Evolutionary conservation across 495 filamentous ascomycete genomes (phyloP).

Genomic region (Saxophila tyrrhenica): DNA sequence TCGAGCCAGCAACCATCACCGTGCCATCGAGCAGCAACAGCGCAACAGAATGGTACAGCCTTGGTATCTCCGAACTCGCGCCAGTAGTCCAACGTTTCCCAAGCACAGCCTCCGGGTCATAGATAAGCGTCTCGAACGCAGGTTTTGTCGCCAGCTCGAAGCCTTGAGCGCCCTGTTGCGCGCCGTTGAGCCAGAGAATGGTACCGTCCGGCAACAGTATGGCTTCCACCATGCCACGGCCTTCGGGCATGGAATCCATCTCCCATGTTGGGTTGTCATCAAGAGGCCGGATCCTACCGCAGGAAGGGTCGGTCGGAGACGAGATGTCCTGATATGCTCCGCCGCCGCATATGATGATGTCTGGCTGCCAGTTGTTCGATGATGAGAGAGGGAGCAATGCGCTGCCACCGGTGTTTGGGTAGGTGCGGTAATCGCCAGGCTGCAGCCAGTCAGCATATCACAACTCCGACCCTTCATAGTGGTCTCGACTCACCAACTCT

Average conservation of each 20-base stretch:
- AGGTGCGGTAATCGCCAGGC: conserved; percentile 48
- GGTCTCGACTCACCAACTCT: conserved; percentile 31
- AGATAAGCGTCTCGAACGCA: conserved; percentile 46
- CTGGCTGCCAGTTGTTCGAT: conserved; percentile 40
- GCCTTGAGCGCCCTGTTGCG: conserved; percentile 46
- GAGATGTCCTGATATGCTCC: conserved; percentile 53
- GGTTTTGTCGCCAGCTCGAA: conserved; percentile 44
- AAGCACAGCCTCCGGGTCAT: conserved; percentile 39
- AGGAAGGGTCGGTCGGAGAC: conserved; percentile 46
- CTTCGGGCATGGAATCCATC: conserved; percentile 53
- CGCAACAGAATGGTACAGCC: conserved; percentile 49
- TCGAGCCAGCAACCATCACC: conserved; percentile 46
- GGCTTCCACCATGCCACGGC: conserved; percentile 50
- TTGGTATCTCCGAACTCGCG: conserved; percentile 38
- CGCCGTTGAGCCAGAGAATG: conserved; percentile 49
- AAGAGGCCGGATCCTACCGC: conserved; percentile 47
- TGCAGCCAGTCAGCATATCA: background rate
- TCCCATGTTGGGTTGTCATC: conserved; percentile 42
- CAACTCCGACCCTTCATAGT: too few relatives aligned
- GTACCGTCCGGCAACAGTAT: conserved; percentile 50
- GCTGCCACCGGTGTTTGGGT: conserved; percentile 52
- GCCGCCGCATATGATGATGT: conserved; percentile 50
- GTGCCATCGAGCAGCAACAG: conserved; percentile 48
- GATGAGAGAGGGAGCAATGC: conserved; percentile 47
- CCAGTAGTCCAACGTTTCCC: conserved; percentile 44